Conservation (phyloP, 2,329 filamentous ascomycete genomes). For the Penicillium vulpinum region DNA sequence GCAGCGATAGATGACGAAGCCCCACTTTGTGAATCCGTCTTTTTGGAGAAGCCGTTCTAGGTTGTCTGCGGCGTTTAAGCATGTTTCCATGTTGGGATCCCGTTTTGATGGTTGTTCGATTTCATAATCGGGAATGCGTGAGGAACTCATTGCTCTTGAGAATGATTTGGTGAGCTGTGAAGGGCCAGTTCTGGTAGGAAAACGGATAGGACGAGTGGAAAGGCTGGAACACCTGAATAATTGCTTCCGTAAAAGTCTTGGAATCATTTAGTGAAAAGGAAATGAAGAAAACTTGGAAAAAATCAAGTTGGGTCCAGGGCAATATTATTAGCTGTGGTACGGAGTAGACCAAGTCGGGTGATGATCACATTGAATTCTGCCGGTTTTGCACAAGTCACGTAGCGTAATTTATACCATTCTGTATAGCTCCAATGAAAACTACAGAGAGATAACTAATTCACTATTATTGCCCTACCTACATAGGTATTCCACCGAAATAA, state of each 20-base stretch:
- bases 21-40: conserved; percentile 7
- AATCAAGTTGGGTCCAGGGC: not conserved
- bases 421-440: too few relatives aligned
- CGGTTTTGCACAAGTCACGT: too few relatives aligned
- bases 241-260: not conserved
- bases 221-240: not conserved
- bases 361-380: too few relatives aligned
- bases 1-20: conserved; percentile 12
- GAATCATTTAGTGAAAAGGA: not conserved
- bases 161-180: not conserved
- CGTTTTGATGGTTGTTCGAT: not conserved
- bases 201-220: not conserved
- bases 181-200: not conserved
- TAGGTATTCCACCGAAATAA: too few relatives aligned
- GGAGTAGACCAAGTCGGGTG: not conserved
- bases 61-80: not conserved
- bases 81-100: not conserved
- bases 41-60: conserved; percentile 44
- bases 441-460: too few relatives aligned
- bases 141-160: not conserved
- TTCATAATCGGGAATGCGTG: not conserved
- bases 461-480: too few relatives aligned
- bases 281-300: not conserved
- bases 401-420: too few relatives aligned
- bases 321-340: not conserved